Evolutionary conservation across 1,284 basidiomycete genomes (phyloP).

Genomic region (Marasmius oreades): DNA sequence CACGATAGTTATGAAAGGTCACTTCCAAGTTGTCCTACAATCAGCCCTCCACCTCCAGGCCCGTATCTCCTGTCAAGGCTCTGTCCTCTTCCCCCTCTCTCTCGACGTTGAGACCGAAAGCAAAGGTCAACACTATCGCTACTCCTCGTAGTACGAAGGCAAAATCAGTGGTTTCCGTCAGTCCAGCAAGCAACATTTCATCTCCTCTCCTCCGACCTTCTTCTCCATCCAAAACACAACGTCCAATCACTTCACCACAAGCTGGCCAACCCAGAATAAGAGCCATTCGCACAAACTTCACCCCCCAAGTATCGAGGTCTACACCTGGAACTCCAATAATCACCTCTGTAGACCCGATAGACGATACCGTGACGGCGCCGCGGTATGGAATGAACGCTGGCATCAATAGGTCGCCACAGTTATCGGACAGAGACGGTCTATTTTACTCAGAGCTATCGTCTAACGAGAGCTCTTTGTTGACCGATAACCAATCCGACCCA

Average conservation of each 20-base stretch:
- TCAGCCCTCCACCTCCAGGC: constrained; percentile 27
- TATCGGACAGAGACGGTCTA: background rate
- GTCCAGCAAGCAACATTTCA: constrained; percentile 7
- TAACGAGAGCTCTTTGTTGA: constrained; percentile 13
- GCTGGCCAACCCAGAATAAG: constrained; percentile 7
- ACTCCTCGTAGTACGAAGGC: constrained; percentile 12
- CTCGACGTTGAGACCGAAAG: constrained; percentile 6
- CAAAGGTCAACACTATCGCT: constrained; percentile 5
- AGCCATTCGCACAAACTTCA: constrained; percentile 13
- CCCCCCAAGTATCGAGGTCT: constrained; percentile 1
- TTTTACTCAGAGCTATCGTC: constrained; percentile 15
- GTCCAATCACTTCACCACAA: constrained; percentile 3
- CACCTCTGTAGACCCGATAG: background rate
- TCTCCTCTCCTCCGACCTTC: constrained; percentile 19
- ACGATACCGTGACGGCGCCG: too few relatives aligned
- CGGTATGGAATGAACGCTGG: too few relatives aligned
- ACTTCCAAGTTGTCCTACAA: constrained; percentile 33
- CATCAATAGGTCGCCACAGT: background rate
- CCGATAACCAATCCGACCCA: constrained; percentile 19
- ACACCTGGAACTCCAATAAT: background rate
- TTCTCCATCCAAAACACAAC: constrained; percentile 28
- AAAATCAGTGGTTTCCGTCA: background rate
- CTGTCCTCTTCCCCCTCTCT: constrained; percentile 16
- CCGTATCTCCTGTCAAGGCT: constrained; percentile 13
- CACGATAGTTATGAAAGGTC: constrained; percentile 7